A percentile compares a stretch with the other conserved stretches of the same genome.
These are phyloP conservation scores for Tetrahymena malaccensis DNA, from an alignment of 73 alveolate species.

Conservation along the genomic window DNA sequence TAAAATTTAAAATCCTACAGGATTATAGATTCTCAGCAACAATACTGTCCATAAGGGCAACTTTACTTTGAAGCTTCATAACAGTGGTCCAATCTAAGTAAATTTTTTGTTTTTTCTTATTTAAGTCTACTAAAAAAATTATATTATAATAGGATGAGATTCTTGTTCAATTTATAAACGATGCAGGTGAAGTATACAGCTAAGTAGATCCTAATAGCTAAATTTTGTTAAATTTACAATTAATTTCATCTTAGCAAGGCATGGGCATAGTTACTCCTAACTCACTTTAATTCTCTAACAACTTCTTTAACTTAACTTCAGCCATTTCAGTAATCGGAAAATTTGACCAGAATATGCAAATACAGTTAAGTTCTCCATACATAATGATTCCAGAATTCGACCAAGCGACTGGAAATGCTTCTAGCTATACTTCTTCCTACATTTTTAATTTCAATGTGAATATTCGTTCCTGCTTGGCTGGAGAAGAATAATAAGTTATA, in stretches of 20 bases:
- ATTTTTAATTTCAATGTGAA: background rate
- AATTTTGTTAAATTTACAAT: background rate
- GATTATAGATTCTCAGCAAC: background rate
- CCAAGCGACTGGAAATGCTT: background rate
- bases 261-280: background rate
- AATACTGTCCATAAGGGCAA: background rate
- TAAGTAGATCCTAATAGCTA: background rate
- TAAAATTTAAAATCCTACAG: background rate
- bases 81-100: background rate
- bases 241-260: background rate
- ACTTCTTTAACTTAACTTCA: background rate
- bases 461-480: background rate
- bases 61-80: background rate
- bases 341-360: background rate
- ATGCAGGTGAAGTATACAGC: background rate
- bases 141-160: background rate
- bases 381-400: background rate
- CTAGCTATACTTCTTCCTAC: background rate
- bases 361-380: background rate
- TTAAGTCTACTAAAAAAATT: background rate
- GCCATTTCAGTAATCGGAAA: background rate
- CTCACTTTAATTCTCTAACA: background rate
- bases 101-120: background rate
- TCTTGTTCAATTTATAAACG: background rate
- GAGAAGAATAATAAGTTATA: background rate